A percentile compares a stretch with the other conserved stretches of the same genome.
Conservation (phyloP, 2,329 filamentous ascomycete species). For the Fusarium sacchari region DNA sequence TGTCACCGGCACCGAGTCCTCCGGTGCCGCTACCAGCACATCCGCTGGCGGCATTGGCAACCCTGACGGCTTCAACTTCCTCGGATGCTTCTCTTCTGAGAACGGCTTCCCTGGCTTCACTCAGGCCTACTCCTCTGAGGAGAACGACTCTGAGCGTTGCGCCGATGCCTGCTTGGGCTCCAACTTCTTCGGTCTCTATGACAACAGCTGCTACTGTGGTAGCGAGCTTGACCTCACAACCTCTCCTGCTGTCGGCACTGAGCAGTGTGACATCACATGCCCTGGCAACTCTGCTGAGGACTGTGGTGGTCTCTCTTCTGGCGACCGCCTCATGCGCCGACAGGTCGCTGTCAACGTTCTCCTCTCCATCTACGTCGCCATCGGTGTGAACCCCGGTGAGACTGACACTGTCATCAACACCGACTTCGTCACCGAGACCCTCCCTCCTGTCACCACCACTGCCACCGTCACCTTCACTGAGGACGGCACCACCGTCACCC, state of each 20-base stretch:
- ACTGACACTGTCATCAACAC: constrained; percentile 24
- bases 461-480: constrained; percentile 45
- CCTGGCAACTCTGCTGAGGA: constrained; percentile 38
- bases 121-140: constrained; percentile 7
- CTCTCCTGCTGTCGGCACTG: constrained; percentile 15
- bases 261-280: constrained; percentile 43
- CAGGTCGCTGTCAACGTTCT: constrained; percentile 39
- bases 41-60: constrained; percentile 6
- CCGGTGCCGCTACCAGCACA: neutral
- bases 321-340: constrained; percentile 32
- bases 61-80: constrained; percentile 34
- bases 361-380: constrained; percentile 35
- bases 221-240: constrained; percentile 9
- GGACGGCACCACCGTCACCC: constrained; percentile 32
- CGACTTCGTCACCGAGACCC: constrained; percentile 40
- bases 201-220: constrained; percentile 47
- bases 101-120: constrained; percentile 44
- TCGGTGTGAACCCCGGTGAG: constrained; percentile 20
- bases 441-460: constrained; percentile 39
- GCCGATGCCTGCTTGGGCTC: constrained; percentile 36
- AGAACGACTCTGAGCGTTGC: constrained; percentile 37
- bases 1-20: constrained; percentile 1
- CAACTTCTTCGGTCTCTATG: constrained; percentile 42
- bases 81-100: constrained; percentile 45
- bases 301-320: constrained; percentile 41